phyloP scores from a whole-genome alignment of 176 grass and related monocot species.

The Oryza officinalis region DNA sequence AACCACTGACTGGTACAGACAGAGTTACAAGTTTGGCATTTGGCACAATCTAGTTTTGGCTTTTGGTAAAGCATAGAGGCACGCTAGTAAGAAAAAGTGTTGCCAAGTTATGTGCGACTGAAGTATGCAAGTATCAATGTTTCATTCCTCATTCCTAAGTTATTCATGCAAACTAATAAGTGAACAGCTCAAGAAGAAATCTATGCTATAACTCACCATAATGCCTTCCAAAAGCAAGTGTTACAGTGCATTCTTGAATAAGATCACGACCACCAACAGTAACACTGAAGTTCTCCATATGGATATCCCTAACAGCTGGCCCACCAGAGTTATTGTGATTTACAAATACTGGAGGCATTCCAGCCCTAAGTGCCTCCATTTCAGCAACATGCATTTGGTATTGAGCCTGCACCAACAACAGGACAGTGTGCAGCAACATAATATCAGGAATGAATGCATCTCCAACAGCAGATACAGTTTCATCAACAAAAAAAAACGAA shows the following conservation, averaged over 20 bases:
- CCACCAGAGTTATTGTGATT: slow-evolving; percentile 67
- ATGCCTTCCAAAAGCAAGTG: slow-evolving; percentile 85
- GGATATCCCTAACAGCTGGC: slow-evolving; percentile 83
- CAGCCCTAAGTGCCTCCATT: slow-evolving; percentile 87
- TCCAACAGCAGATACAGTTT: not conserved
- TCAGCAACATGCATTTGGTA: slow-evolving; percentile 86
- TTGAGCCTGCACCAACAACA: slow-evolving; percentile 62
- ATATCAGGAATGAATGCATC: not conserved
- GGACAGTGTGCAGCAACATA: not conserved
- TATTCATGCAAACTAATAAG: not conserved
- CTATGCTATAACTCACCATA: slow-evolving; percentile 61
- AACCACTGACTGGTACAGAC: not conserved
- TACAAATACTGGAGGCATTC: slow-evolving; percentile 85
- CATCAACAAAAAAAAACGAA: not conserved
- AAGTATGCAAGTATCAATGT: not conserved
- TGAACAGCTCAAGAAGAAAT: slow-evolving; percentile 6
- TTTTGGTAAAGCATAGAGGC: not conserved
- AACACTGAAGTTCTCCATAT: slow-evolving; percentile 95
- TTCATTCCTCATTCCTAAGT: not conserved
- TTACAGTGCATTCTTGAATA: slow-evolving; percentile 80
- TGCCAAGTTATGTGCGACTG: not conserved
- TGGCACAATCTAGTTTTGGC: not conserved
- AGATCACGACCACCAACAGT: slow-evolving; percentile 94
- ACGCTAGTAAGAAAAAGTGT: not conserved
- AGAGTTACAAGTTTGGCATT: not conserved